Evolutionary conservation across 2,329 filamentous ascomycete species (phyloP), one percentile per base, ranked within the genome.

Genomic region (Ascomycota sp.): DNA sequence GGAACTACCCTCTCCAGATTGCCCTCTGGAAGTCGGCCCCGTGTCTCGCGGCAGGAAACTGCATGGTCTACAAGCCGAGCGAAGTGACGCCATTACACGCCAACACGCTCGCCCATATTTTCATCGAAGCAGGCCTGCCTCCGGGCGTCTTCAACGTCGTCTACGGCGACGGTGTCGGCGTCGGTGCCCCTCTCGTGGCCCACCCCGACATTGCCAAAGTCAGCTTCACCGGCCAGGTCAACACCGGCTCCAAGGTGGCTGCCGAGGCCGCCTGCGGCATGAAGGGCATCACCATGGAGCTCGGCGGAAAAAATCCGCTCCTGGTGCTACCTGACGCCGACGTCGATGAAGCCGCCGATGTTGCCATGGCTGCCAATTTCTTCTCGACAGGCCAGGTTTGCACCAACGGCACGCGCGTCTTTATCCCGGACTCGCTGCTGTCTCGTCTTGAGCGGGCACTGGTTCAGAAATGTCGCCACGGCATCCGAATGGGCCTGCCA

Each of bases 281-380:
- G 76, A 91, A 91, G 55, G 82, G 83, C 46, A 75, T 89, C 29
- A 92, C 83, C 13, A 85, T 91, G 77, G 83, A 93, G 54, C 65
- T 92, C 0, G 83, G 83, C 32, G 83, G 83, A 29, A 92, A 92
- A 56, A 82, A 75, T 35, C 79, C 82, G 1, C 60, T 82, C 25
- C 59, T 93, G 30, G 63, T 93, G 28, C 68, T 92, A 1, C 78
- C 79, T 1, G 82, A 91, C 43, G 78, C 77, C 11, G 69, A 81
- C 30, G 51, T 86, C 13, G 73, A 80, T 27, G 69, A 70, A 42
- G 83, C 83, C n/a, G 83, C 81, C 22, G 75, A 92, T 43, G 77
- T 80, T 20, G 82, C 81, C 37, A 85, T 92, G 76, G 81, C 91
- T 62, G 83, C 82, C 42, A 92, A 92, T 52, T 92, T 92, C 57